phyloP scores from a whole-genome alignment of 2,329 filamentous ascomycete species.

The Neofusicoccum sp. region DNA sequence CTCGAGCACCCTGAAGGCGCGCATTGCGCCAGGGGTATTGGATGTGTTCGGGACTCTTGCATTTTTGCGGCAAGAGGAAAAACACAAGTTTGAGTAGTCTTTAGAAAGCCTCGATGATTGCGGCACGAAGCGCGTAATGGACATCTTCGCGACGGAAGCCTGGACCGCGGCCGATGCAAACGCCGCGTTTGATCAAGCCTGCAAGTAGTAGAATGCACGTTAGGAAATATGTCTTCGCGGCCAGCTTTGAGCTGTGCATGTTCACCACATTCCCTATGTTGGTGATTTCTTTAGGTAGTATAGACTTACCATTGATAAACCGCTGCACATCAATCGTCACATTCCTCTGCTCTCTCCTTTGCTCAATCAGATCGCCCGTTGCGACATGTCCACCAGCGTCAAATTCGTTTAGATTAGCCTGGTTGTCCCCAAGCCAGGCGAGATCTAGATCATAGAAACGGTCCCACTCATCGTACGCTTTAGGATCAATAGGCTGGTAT shows the following conservation, averaged over 20 bases:
- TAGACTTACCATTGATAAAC: slow-evolving; percentile 46
- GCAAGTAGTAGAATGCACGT: not conserved
- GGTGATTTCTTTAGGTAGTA: not conserved
- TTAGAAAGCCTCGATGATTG: slow-evolving; percentile 34
- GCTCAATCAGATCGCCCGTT: slow-evolving; percentile 17
- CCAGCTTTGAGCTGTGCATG: slow-evolving; percentile 6
- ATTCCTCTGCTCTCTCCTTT: slow-evolving; percentile 35
- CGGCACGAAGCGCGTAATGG: slow-evolving; percentile 42
- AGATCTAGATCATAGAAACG: slow-evolving; percentile 16
- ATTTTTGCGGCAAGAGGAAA: no score
- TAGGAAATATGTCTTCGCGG: not conserved
- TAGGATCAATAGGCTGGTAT: not conserved
- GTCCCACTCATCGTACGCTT: slow-evolving; percentile 8
- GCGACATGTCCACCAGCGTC: slow-evolving; percentile 5
- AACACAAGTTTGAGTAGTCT: not conserved
- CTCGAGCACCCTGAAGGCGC: no score
- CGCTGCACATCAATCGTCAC: slow-evolving; percentile 48
- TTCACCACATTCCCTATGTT: not conserved
- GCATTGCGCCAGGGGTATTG: no score
- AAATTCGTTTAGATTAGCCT: slow-evolving; percentile 21
- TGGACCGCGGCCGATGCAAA: slow-evolving; percentile 49
- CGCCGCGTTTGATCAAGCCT: slow-evolving; percentile 41
- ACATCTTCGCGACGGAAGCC: slow-evolving; percentile 48
- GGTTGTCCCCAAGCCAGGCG: slow-evolving; percentile 18
- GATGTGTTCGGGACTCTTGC: no score